phyloP scores from a whole-genome alignment of 768 basidiomycete species.

The Tylopilus sp. region DNA sequence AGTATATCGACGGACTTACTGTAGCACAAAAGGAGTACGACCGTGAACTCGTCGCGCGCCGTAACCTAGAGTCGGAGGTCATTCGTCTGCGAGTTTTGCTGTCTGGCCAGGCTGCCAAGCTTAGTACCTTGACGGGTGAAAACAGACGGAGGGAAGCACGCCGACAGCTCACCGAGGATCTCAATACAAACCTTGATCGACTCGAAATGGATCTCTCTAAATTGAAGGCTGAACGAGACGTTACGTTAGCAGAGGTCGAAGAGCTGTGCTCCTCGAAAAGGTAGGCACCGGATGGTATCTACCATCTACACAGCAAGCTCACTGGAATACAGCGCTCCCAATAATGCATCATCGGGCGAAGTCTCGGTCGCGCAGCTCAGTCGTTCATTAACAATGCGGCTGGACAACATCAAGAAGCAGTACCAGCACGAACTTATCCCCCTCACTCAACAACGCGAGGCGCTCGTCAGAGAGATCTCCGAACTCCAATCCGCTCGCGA shows the following conservation, averaged over 20 bases:
- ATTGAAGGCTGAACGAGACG: constrained; percentile 84
- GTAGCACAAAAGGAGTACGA: constrained; percentile 96
- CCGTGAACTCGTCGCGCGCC: constrained; percentile 79
- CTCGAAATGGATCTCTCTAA: constrained; percentile 86
- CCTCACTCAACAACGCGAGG: constrained; percentile 78
- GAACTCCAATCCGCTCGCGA: constrained; percentile 88
- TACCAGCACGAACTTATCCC: constrained; percentile 87
- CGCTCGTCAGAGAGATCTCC: constrained; percentile 71
- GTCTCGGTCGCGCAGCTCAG: constrained; percentile 44
- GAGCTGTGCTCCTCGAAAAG: constrained; percentile 75
- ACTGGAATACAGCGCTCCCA: constrained; percentile 23
- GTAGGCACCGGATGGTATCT: constrained; percentile 38
- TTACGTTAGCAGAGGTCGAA: constrained; percentile 90
- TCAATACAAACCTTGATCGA: constrained; percentile 68
- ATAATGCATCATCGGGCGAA: constrained; percentile 27
- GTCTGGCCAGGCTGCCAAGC: constrained; percentile 83
- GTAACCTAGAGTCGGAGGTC: constrained; percentile 92
- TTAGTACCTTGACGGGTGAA: constrained; percentile 84
- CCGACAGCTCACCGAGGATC: constrained; percentile 73
- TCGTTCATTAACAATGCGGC: constrained; percentile 76
- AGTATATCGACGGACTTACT: constrained; percentile 87
- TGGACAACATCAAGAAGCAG: constrained; percentile 84
- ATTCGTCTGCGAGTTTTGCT: constrained; percentile 79
- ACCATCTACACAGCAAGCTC: constrained; percentile 19
- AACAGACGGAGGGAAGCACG: constrained; percentile 73